phyloP scores from a whole-genome alignment of 495 filamentous ascomycete genomes.

The Aspergillus ellipticus region DNA sequence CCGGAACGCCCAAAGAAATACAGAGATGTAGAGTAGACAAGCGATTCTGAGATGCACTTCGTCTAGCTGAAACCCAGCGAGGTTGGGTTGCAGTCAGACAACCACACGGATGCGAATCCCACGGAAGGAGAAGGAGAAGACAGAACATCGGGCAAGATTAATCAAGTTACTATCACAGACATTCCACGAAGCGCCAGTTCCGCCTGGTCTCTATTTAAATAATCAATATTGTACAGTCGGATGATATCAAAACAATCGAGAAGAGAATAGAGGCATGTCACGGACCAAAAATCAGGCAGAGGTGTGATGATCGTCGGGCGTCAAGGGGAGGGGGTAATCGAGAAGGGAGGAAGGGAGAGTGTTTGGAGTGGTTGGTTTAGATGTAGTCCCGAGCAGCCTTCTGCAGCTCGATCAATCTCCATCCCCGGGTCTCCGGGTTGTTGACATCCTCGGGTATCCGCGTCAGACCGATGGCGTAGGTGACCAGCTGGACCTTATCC shows the following conservation, averaged over 20 bases:
- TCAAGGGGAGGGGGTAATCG: background rate
- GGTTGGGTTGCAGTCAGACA: too few species aligned
- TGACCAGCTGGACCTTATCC: constrained; percentile 95
- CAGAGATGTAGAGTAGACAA: constrained; percentile 8
- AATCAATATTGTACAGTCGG: constrained; percentile 44
- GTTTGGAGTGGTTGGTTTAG: constrained; percentile 36
- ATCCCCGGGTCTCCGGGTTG: constrained; percentile 94
- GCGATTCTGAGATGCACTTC: background rate
- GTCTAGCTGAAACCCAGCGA: background rate
- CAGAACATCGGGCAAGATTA: constrained; percentile 20
- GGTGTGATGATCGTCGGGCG: constrained; percentile 10
- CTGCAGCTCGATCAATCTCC: constrained; percentile 96
- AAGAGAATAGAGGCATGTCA: constrained; percentile 15
- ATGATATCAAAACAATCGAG: constrained; percentile 30
- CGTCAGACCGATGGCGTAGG: constrained; percentile 95
- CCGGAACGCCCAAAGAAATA: constrained; percentile 27
- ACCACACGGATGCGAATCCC: background rate
- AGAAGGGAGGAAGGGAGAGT: constrained; percentile 5
- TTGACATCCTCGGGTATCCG: constrained; percentile 90
- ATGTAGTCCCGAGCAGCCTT: constrained; percentile 97
- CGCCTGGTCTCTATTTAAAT: constrained; percentile 36
- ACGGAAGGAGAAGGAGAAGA: constrained; percentile 18
- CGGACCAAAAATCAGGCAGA: constrained; percentile 16
- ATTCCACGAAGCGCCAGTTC: constrained; percentile 35
- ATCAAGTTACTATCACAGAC: constrained; percentile 27